These are phyloP conservation scores for Fusarium cyanostomum DNA, from an alignment of 2,329 filamentous ascomycete species.

Conservation along the genomic window DNA sequence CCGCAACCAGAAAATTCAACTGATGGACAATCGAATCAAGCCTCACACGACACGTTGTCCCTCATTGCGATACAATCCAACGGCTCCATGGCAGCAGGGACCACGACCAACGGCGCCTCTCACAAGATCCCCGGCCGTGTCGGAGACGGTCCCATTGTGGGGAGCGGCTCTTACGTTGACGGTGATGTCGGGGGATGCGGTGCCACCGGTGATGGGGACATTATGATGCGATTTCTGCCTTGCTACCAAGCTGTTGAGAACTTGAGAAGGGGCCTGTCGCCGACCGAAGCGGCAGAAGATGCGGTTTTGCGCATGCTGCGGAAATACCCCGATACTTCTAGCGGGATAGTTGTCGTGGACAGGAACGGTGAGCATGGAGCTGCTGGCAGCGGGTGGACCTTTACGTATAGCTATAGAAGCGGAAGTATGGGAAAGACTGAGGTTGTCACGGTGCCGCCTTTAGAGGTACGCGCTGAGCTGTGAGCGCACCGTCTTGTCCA, in stretches of 20 bases:
- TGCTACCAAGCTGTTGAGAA: slow-evolving; percentile 68
- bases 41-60: slow-evolving; percentile 64
- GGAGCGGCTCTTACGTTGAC: slow-evolving; percentile 65
- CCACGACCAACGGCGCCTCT: slow-evolving; percentile 64
- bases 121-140: slow-evolving; percentile 66
- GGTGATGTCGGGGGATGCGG: slow-evolving; percentile 63
- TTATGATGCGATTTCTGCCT: slow-evolving; percentile 66
- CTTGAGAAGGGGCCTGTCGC: slow-evolving; percentile 58
- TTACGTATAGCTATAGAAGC: slow-evolving; percentile 62
- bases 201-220: slow-evolving; percentile 65
- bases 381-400: slow-evolving; percentile 63
- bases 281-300: slow-evolving; percentile 60
- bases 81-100: slow-evolving; percentile 62
- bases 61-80: slow-evolving; percentile 56
- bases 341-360: slow-evolving; percentile 62
- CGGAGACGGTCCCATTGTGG: slow-evolving; percentile 64
- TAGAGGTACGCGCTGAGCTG: slow-evolving; percentile 20
- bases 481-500: too few relatives aligned
- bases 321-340: slow-evolving; percentile 57
- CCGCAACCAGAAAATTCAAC: slow-evolving; percentile 37
- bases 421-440: slow-evolving; percentile 56
- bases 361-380: slow-evolving; percentile 59
- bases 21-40: slow-evolving; percentile 19
- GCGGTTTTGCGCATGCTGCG: slow-evolving; percentile 59
- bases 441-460: slow-evolving; percentile 54